phyloP scores from a whole-genome alignment of 2,329 filamentous ascomycete species.

The Phaeophleospora eucalypticola region DNA sequence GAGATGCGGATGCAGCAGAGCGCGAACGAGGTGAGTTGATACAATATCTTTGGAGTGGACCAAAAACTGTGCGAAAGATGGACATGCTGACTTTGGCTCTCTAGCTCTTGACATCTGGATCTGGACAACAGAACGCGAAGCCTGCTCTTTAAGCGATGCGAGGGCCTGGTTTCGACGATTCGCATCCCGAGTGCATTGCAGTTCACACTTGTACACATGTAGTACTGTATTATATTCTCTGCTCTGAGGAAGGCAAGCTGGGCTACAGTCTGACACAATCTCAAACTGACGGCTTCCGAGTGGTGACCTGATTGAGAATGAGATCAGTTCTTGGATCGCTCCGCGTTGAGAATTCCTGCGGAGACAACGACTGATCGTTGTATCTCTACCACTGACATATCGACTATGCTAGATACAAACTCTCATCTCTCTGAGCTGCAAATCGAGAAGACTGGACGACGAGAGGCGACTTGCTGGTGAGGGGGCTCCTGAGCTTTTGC shows the following conservation, averaged over 20 bases:
- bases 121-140: slow-evolving; percentile 20
- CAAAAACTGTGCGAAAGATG: not conserved
- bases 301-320: too few relatives aligned
- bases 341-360: too few relatives aligned
- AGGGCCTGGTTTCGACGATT: slow-evolving; percentile 5
- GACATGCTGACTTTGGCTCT: not conserved
- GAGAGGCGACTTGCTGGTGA: too few relatives aligned
- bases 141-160: slow-evolving; percentile 21
- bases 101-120: slow-evolving; percentile 25
- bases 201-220: slow-evolving; percentile 6
- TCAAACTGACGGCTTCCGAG: too few relatives aligned
- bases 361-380: too few relatives aligned
- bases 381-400: too few relatives aligned
- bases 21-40: slow-evolving; percentile 65
- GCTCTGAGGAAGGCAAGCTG: slow-evolving; percentile 10
- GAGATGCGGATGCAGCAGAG: slow-evolving; percentile 95
- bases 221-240: slow-evolving; percentile 25
- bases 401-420: too few relatives aligned
- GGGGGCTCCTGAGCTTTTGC: too few relatives aligned
- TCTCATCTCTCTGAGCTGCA: too few relatives aligned
- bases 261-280: too few relatives aligned
- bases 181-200: slow-evolving; percentile 10
- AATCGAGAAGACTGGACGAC: too few relatives aligned
- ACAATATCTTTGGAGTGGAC: not conserved
- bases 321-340: not conserved